Percentiles rank a stretch among this genome's conserved stretches.
Conservation (phyloP, 2,329 filamentous ascomycete species). For the Stagonosporopsis chrysanthemi region DNA sequence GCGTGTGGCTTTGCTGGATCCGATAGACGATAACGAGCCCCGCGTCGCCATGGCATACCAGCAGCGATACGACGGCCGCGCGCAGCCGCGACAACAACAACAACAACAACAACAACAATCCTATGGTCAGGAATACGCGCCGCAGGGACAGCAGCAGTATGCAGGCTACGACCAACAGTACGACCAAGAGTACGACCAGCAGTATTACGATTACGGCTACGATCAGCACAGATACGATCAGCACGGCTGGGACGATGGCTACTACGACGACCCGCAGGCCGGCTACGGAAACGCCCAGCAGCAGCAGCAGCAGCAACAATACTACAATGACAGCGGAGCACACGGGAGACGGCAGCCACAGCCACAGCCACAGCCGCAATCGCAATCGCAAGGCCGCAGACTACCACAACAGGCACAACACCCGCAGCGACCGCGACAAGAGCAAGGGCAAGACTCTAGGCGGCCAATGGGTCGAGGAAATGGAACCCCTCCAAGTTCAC, state of each 20-base stretch:
- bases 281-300: constrained; percentile 34
- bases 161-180: constrained; percentile 31
- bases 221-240: constrained; percentile 45
- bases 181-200: constrained; percentile 36
- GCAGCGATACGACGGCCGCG: constrained; percentile 47
- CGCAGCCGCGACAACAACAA: constrained; percentile 44
- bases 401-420: constrained; percentile 34
- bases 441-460: constrained; percentile 39
- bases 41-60: constrained; percentile 51
- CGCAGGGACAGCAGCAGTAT: constrained; percentile 38
- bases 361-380: constrained; percentile 14
- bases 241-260: constrained; percentile 42
- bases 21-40: constrained; percentile 25
- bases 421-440: constrained; percentile 33
- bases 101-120: constrained; percentile 29
- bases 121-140: constrained; percentile 20
- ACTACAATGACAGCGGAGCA: constrained; percentile 37
- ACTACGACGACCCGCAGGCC: constrained; percentile 41
- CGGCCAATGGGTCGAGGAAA: constrained; percentile 36
- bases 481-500: constrained; percentile 26
- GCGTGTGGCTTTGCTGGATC: constrained; percentile 22
- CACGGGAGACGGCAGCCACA: constrained; percentile 26
- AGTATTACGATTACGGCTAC: constrained; percentile 46
- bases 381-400: constrained; percentile 24
- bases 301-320: constrained; percentile 30